Conservation (phyloP, 768 basidiomycete species). For the Boletus subcaerulescens region DNA sequence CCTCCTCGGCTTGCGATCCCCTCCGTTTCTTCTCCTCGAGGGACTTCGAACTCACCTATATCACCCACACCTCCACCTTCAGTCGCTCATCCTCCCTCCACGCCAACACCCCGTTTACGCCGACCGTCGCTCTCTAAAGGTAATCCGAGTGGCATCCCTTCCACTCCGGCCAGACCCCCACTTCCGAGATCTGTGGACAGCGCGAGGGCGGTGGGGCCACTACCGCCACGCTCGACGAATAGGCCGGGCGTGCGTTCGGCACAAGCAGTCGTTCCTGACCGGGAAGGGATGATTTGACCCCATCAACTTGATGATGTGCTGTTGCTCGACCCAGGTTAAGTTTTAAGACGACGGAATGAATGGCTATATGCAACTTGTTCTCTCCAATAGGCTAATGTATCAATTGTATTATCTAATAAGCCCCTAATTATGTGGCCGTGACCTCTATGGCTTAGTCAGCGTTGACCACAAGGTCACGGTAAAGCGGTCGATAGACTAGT, state of each 20-base stretch:
- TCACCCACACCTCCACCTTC: conserved; percentile 19
- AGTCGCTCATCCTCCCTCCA: conserved; percentile 17
- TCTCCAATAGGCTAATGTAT: too few species aligned
- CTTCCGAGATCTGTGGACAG: conserved; percentile 27
- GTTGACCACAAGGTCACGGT: too few species aligned
- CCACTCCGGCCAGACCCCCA: conserved; percentile 19
- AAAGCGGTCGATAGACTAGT: too few species aligned
- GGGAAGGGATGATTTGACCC: conserved; percentile 63
- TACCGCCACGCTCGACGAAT: conserved; percentile 64
- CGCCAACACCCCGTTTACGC: conserved; percentile 27
- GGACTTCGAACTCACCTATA: conserved; percentile 7
- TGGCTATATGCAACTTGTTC: too few species aligned
- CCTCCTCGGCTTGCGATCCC: conserved; percentile 27
- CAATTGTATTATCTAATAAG: too few species aligned
- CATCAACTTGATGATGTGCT: too few species aligned
- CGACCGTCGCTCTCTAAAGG: conserved; percentile 23
- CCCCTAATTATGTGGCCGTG: too few species aligned
- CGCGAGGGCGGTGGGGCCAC: conserved; percentile 46
- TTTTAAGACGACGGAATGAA: too few species aligned
- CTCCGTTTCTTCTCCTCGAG: conserved; percentile 14
- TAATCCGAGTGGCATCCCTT: conserved; percentile 27
- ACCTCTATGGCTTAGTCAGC: too few species aligned
- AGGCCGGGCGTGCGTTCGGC: conserved; percentile 55
- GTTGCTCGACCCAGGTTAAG: too few species aligned
- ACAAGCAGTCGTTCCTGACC: conserved; percentile 50